Percentiles rank a stretch among this genome's conserved stretches.
Conservation (phyloP, 306 rosid genomes). For the Cajanus cajan region DNA sequence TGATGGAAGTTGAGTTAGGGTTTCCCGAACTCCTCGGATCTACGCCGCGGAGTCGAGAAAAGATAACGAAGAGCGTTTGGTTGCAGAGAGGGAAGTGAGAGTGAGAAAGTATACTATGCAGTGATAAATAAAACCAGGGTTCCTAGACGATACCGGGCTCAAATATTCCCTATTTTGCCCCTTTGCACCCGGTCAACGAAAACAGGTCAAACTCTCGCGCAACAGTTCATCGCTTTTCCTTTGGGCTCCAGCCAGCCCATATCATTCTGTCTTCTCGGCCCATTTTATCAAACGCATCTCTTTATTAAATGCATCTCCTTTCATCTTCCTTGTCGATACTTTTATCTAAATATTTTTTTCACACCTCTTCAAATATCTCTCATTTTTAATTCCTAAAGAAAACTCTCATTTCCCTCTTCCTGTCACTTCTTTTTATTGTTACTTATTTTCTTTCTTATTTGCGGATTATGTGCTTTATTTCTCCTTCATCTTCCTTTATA, state of each 20-base stretch:
- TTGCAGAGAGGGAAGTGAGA: background rate
- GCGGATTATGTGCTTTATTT: no score
- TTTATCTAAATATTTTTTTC: no score
- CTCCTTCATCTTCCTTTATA: no score
- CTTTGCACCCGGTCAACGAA: background rate
- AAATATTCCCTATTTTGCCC: conserved; percentile 33
- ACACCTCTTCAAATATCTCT: no score
- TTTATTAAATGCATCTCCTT: no score
- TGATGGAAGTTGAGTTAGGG: conserved; percentile 37
- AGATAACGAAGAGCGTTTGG: background rate
- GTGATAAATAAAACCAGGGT: conserved; percentile 18
- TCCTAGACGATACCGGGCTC: background rate
- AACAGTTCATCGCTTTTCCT: background rate
- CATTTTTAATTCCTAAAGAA: no score
- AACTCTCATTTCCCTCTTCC: no score
- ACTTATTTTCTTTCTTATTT: no score
- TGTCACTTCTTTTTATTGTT: no score
- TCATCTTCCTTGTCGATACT: no score
- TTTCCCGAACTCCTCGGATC: conserved; percentile 82
- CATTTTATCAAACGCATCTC: no score
- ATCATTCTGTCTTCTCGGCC: background rate
- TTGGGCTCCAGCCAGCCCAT: background rate
- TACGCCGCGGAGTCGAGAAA: conserved; percentile 64
- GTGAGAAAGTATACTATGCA: background rate
- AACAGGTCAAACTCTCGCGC: conserved; percentile 13